Evolutionary conservation across 352 stramenopile species (phyloP).

Genomic region (Pythium diclinum): DNA sequence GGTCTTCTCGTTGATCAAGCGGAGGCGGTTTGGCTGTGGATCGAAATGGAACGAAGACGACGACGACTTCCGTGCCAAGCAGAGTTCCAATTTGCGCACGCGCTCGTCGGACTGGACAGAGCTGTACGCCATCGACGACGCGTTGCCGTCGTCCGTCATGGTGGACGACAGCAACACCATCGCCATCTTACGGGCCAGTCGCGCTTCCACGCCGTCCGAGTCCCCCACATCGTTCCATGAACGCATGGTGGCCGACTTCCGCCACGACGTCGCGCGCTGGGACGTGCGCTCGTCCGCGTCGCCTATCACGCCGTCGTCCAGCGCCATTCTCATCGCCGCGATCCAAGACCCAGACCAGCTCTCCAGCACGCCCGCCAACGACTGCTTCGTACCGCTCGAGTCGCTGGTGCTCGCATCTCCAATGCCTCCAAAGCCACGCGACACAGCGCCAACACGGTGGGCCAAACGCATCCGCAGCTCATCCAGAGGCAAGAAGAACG

Average conservation of each 20-base stretch:
- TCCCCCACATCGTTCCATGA: slow-evolving; percentile 20
- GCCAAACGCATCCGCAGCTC: slow-evolving; percentile 6
- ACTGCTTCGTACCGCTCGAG: slow-evolving; percentile 45
- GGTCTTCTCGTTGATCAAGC: slow-evolving; percentile 3
- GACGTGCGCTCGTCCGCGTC: slow-evolving; percentile 45
- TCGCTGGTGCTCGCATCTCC: slow-evolving; percentile 24
- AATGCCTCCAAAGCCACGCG: background rate
- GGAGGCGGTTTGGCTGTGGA: slow-evolving; percentile 4
- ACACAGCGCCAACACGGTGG: slow-evolving; percentile 2
- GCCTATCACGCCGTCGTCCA: slow-evolving; percentile 47
- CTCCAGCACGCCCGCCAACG: slow-evolving; percentile 23
- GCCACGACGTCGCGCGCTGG: slow-evolving; percentile 43
- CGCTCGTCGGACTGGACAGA: slow-evolving; percentile 48
- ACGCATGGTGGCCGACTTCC: slow-evolving; percentile 45
- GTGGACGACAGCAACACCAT: slow-evolving; percentile 42
- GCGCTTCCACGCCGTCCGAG: slow-evolving; percentile 31
- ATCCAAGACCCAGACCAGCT: slow-evolving; percentile 19
- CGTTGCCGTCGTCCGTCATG: slow-evolving; percentile 32
- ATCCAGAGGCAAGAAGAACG: slow-evolving; percentile 19
- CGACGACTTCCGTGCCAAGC: slow-evolving; percentile 5
- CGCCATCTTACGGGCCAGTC: slow-evolving; percentile 47
- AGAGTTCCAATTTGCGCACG: slow-evolving; percentile 20
- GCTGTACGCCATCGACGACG: slow-evolving; percentile 42
- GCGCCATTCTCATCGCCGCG: slow-evolving; percentile 33
- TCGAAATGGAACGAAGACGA: slow-evolving; percentile 15